These are phyloP conservation scores for Penicillium angulare DNA, from an alignment of 495 filamentous ascomycete genomes.

Conservation along the genomic window DNA sequence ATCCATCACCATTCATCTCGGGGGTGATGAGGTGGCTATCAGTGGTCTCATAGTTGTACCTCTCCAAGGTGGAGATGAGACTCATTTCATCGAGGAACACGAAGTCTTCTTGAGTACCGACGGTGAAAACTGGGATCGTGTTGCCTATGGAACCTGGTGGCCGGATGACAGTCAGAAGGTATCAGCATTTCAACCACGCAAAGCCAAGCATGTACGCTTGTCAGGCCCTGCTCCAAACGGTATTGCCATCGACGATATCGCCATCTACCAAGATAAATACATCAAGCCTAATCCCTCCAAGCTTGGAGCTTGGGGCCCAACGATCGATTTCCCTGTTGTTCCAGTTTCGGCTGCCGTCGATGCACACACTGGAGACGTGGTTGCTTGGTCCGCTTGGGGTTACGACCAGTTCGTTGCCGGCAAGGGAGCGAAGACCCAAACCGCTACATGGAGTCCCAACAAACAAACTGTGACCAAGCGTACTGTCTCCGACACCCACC, in stretches of 20 bases:
- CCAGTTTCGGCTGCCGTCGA: constrained; percentile 39
- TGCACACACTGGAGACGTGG: constrained; percentile 32
- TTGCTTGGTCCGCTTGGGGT: constrained; percentile 41
- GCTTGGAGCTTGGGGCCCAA: constrained; percentile 46
- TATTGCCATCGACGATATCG: constrained; percentile 34
- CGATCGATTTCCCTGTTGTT: constrained; percentile 50
- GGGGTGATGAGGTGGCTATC: not conserved
- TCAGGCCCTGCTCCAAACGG: constrained; percentile 11
- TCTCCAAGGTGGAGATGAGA: not conserved
- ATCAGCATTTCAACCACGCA: constrained; percentile 32
- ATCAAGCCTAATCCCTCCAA: not conserved
- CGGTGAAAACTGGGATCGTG: constrained; percentile 32
- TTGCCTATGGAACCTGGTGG: constrained; percentile 44
- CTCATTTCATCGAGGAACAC: constrained; percentile 20
- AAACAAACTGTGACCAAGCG: constrained; percentile 32
- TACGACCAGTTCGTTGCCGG: constrained; percentile 28
- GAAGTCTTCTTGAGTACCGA: constrained; percentile 37
- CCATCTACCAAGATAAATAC: constrained; percentile 12
- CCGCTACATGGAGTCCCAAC: constrained; percentile 38
- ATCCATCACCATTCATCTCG: constrained; percentile 4
- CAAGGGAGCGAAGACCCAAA: constrained; percentile 35
- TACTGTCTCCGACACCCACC: constrained; percentile 35
- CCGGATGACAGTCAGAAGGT: constrained; percentile 37
- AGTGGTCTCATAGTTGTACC: constrained; percentile 7
- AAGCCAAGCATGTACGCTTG: constrained; percentile 38